These are phyloP conservation scores for Penicillium sp. DNA, from an alignment of 2,329 filamentous ascomycete genomes.

Conservation along the genomic window DNA sequence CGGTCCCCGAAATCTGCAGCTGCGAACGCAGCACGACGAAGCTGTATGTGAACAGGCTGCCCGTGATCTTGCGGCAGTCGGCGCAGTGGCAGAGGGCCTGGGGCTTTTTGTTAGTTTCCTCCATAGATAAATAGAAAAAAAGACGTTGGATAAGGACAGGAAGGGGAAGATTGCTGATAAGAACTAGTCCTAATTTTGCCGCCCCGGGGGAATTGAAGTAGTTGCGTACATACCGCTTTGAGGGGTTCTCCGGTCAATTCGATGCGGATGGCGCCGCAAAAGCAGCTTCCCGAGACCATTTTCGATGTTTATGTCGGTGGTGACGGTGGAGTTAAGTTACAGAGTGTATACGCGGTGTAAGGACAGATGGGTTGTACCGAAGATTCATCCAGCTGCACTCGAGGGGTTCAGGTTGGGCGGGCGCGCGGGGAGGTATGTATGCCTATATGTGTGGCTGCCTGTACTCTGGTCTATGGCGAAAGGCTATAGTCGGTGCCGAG, in stretches of 20 bases:
- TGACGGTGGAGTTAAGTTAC: too few species aligned
- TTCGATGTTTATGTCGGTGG: constrained; percentile 1
- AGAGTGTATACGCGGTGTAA: too few species aligned
- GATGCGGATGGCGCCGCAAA: constrained; percentile 43
- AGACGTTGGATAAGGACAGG: background rate
- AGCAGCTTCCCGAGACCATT: constrained; percentile 41
- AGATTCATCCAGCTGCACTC: too few species aligned
- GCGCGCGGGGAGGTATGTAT: too few species aligned
- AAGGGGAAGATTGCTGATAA: too few species aligned
- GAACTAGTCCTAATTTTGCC: too few species aligned
- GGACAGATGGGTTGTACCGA: too few species aligned
- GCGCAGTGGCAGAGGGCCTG: constrained; percentile 45
- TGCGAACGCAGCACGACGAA: constrained; percentile 36
- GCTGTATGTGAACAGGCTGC: constrained; percentile 35
- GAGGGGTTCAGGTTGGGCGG: too few species aligned
- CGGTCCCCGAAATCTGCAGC: constrained; percentile 36
- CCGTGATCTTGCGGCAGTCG: constrained; percentile 47
- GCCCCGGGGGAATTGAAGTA: background rate
- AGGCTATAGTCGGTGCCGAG: too few species aligned
- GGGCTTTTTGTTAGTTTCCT: background rate
- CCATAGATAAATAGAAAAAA: background rate
- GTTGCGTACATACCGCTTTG: constrained; percentile 30
- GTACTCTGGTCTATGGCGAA: too few species aligned
- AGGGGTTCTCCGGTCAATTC: constrained; percentile 39
- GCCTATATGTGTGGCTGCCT: too few species aligned